phyloP scores from a whole-genome alignment of 768 basidiomycete species.

The Lentinula aciculospora region DNA sequence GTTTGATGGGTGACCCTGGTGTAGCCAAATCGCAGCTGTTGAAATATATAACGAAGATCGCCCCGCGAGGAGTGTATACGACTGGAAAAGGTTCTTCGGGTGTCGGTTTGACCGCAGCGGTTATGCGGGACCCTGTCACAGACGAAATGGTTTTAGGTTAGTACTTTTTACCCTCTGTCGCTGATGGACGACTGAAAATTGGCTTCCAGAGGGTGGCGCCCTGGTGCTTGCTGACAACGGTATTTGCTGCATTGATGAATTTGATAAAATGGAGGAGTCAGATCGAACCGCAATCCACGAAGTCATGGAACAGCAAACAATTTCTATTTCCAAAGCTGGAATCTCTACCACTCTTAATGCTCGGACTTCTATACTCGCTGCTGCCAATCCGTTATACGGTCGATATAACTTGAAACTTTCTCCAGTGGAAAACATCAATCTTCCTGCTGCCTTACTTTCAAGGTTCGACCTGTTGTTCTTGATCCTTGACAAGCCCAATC shows the following conservation, averaged over 20 bases:
- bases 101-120: slow-evolving; percentile 97
- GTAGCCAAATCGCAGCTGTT: slow-evolving; percentile 96
- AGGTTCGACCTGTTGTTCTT: slow-evolving; percentile 96
- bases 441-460: slow-evolving; percentile 93
- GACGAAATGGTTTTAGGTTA: slow-evolving; percentile 98
- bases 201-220: slow-evolving; percentile 88
- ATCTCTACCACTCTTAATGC: slow-evolving; percentile 98
- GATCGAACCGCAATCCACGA: slow-evolving; percentile 99
- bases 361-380: slow-evolving; percentile 94
- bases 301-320: slow-evolving; percentile 99
- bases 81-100: slow-evolving; percentile 98
- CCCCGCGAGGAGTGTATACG: slow-evolving; percentile 95
- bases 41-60: slow-evolving; percentile 98
- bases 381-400: slow-evolving; percentile 96
- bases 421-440: slow-evolving; percentile 98
- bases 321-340: slow-evolving; percentile 98
- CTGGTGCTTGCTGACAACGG: slow-evolving; percentile 98
- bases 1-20: slow-evolving; percentile 99
- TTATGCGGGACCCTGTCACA: slow-evolving; percentile 98
- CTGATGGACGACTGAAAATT: neutral
- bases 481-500: slow-evolving; percentile 90
- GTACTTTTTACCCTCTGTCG: slow-evolving; percentile 20
- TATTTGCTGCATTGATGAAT: slow-evolving; percentile 99
- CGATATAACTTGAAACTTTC: slow-evolving; percentile 98
- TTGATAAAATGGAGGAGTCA: slow-evolving; percentile 99